phyloP scores from a whole-genome alignment of 768 basidiomycete genomes.

The Amanita rimosa region DNA sequence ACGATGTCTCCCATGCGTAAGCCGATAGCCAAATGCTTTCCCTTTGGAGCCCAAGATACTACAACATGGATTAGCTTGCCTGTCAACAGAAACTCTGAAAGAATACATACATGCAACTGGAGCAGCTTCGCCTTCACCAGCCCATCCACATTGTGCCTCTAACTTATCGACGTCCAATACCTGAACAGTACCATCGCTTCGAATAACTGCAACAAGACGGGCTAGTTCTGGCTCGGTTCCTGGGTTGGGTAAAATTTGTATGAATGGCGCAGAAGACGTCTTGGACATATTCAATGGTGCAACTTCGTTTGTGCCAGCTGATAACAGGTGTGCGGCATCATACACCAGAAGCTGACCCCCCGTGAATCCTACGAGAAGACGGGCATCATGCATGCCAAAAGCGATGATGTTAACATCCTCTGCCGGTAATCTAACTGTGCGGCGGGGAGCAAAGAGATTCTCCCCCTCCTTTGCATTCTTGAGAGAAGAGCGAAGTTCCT shows the following conservation, averaged over 20 bases:
- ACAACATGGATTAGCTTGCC: constrained; percentile 1
- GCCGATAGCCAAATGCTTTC: constrained; percentile 74
- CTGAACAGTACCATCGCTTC: constrained; percentile 37
- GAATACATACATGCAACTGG: constrained; percentile 46
- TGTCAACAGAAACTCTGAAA: background rate
- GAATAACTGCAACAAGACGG: constrained; percentile 49
- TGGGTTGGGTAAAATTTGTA: constrained; percentile 57
- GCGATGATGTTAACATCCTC: constrained; percentile 40
- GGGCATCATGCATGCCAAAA: constrained; percentile 50
- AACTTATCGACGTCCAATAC: constrained; percentile 43
- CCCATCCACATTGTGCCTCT: constrained; percentile 47
- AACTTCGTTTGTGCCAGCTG: constrained; percentile 28
- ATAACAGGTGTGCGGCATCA: constrained; percentile 41
- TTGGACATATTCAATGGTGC: constrained; percentile 40
- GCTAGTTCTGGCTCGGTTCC: constrained; percentile 37
- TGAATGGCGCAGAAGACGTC: constrained; percentile 29
- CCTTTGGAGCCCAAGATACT: constrained; percentile 85
- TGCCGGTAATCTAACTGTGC: constrained; percentile 31
- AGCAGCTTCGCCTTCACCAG: constrained; percentile 30
- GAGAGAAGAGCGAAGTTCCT: constrained; percentile 46
- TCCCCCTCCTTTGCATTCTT: constrained; percentile 27
- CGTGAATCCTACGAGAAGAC: constrained; percentile 45
- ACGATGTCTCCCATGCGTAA: constrained; percentile 60
- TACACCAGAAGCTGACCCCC: constrained; percentile 52
- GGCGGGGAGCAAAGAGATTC: constrained; percentile 35